Conservation (phyloP, 352 stramenopile species). For the Phytopythium mirpurense region DNA sequence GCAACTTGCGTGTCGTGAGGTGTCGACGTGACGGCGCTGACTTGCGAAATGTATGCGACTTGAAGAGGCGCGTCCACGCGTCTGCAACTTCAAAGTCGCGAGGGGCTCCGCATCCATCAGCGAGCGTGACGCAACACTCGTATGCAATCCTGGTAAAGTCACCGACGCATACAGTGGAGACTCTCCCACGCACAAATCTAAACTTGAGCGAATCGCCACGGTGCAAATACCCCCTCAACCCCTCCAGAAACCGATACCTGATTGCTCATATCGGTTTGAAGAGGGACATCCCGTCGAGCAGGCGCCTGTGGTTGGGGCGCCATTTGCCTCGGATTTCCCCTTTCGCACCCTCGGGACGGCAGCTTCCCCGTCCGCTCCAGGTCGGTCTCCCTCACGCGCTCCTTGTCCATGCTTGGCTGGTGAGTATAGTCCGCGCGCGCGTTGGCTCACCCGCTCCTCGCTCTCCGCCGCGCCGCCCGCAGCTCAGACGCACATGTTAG, state of each 20-base stretch:
- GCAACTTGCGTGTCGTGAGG: background rate
- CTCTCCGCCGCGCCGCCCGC: background rate
- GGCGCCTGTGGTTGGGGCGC: background rate
- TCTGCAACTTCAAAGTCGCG: slow-evolving; percentile 1
- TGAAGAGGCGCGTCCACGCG: background rate
- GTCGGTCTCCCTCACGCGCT: background rate
- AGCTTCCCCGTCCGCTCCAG: background rate
- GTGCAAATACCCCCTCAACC: background rate
- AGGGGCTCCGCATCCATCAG: background rate
- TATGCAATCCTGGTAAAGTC: background rate
- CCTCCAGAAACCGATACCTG: background rate
- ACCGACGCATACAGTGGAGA: background rate
- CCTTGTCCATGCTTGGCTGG: background rate
- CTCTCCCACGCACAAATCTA: too few species aligned
- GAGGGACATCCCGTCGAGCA: background rate
- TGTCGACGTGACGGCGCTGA: background rate
- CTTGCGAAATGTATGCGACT: background rate
- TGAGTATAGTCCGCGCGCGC: too few species aligned
- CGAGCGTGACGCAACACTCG: slow-evolving; percentile 2
- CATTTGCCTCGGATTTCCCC: background rate
- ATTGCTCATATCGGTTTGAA: background rate
- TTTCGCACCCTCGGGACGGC: background rate
- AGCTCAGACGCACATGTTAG: slow-evolving; percentile 27
- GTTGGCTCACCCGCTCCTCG: background rate
- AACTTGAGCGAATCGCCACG: background rate